Evolutionary conservation across 1,284 basidiomycete genomes (phyloP).

Genomic region (Omphalotus olearius): DNA sequence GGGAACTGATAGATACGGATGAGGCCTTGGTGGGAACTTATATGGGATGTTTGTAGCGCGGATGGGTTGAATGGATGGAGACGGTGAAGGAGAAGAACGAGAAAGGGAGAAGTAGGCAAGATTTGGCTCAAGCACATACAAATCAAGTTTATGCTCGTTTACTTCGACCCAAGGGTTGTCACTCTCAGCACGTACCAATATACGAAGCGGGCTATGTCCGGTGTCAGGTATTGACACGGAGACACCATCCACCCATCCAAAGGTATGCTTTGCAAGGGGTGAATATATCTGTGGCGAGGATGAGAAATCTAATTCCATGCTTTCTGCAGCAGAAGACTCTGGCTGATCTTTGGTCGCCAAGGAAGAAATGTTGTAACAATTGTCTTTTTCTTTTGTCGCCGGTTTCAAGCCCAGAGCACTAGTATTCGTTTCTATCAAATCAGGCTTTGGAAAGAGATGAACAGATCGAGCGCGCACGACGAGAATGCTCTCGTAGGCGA

Average conservation of each 20-base stretch:
- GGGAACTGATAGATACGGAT: slow-evolving; percentile 18
- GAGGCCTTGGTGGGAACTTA: slow-evolving; percentile 35
- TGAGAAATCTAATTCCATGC: too few relatives aligned
- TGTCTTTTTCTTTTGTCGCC: slow-evolving; percentile 9
- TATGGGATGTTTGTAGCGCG: slow-evolving; percentile 25
- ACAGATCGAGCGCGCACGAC: slow-evolving; percentile 56
- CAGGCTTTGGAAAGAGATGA: slow-evolving; percentile 46
- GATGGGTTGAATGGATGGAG: neutral
- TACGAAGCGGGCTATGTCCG: slow-evolving; percentile 28
- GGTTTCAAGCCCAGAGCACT: neutral
- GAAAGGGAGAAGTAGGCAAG: slow-evolving; percentile 13
- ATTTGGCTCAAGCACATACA: slow-evolving; percentile 40
- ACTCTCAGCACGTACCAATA: slow-evolving; percentile 51
- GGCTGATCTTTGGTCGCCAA: too few relatives aligned
- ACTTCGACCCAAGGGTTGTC: slow-evolving; percentile 52
- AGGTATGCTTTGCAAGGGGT: slow-evolving; percentile 43
- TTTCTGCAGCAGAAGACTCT: too few relatives aligned
- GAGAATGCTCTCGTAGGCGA: slow-evolving; percentile 42
- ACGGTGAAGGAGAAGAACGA: slow-evolving; percentile 13
- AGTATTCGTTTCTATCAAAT: slow-evolving; percentile 16
- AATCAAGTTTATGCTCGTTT: slow-evolving; percentile 41
- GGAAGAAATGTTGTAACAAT: neutral
- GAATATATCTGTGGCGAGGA: slow-evolving; percentile 19
- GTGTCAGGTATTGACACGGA: slow-evolving; percentile 30
- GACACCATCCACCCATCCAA: slow-evolving; percentile 63